These are phyloP conservation scores for Helichrysum umbraculigerum DNA, from an alignment of 129 eudicot genomes.

Conservation along the genomic window DNA sequence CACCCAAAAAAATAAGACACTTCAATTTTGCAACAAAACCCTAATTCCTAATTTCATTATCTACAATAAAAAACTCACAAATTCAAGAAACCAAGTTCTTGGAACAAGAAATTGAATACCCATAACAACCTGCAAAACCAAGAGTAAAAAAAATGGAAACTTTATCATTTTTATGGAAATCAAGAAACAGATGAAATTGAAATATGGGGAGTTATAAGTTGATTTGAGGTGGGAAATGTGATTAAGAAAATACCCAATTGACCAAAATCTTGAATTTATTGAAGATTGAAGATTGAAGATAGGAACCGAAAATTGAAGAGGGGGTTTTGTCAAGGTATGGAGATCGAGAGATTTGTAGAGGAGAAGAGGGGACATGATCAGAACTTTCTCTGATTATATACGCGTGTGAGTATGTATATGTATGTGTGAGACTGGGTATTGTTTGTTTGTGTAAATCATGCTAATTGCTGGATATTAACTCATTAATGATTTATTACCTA, in stretches of 20 bases:
- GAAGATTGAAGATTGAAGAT: conserved; percentile 15
- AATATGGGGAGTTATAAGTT: conserved; percentile 4
- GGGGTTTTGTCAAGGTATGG: conserved; percentile 30
- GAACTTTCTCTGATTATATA: conserved; percentile 53
- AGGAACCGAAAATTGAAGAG: conserved; percentile 17
- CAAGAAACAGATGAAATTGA: conserved; percentile 8
- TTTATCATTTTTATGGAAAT: conserved; percentile 1
- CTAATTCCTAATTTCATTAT: conserved; percentile 30
- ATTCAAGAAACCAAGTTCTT: conserved; percentile 7
- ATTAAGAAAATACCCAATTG: neutral
- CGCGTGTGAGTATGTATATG: conserved; percentile 17
- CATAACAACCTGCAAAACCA: conserved; percentile 35
- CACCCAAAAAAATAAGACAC: conserved; percentile 12
- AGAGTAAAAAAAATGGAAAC: conserved; percentile 3
- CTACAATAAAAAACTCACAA: conserved; percentile 6
- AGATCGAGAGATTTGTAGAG: conserved; percentile 49
- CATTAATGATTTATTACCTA: neutral
- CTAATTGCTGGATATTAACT: neutral
- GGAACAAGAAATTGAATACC: neutral
- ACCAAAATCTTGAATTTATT: conserved; percentile 34
- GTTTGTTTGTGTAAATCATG: conserved; percentile 9
- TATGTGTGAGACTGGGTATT: conserved; percentile 21
- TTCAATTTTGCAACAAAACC: conserved; percentile 26
- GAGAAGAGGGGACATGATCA: conserved; percentile 62
- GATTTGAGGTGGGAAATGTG: conserved; percentile 2